phyloP scores from a whole-genome alignment of 2,329 filamentous ascomycete genomes.

The Pseudogymnoascus pannorum region DNA sequence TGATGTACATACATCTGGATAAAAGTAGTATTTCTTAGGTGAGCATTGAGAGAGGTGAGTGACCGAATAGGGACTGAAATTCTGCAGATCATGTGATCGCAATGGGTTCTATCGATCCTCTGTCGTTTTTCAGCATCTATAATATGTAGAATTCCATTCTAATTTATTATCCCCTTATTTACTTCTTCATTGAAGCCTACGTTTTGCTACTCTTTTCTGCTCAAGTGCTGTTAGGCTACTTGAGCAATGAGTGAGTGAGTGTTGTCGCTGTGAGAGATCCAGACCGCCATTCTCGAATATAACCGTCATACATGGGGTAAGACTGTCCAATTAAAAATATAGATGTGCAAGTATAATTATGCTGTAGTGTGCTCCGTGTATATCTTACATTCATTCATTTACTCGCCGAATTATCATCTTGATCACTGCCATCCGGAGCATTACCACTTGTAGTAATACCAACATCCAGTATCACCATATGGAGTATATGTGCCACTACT shows the following conservation, averaged over 20 bases:
- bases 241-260: not conserved
- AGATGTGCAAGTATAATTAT: too few species aligned
- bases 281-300: not conserved
- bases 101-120: not conserved
- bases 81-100: not conserved
- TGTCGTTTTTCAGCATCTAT: too few species aligned
- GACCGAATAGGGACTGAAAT: not conserved
- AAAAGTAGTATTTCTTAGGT: not conserved
- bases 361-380: too few species aligned
- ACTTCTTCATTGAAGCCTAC: not conserved
- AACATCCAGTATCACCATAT: not conserved
- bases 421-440: not conserved
- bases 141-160: too few species aligned
- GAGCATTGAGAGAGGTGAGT: not conserved
- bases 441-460: not conserved
- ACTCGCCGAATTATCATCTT: not conserved
- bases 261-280: not conserved
- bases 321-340: too few species aligned
- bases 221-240: not conserved
- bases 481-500: not conserved
- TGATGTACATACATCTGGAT: not conserved
- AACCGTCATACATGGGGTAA: not conserved
- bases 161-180: not conserved
- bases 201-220: not conserved
- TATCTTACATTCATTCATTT: not conserved